Conservation (phyloP, 805 yeast species). For the Yamadazyma insecticola region DNA sequence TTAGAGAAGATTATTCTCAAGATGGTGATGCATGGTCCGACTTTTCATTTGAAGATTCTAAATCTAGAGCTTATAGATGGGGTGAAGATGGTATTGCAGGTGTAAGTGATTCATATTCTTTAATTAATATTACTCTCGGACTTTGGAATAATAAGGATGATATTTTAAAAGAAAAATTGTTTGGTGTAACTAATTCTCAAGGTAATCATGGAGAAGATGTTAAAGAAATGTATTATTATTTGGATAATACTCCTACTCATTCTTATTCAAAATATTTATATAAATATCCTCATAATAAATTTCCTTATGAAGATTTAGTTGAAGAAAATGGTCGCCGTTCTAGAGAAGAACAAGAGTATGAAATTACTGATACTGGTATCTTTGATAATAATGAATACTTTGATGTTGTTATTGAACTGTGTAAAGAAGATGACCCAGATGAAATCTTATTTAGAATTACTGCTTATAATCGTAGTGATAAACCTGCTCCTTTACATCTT, state of each 20-base stretch:
- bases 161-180: slow-evolving; percentile 77
- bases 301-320: slow-evolving; percentile 74
- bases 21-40: slow-evolving; percentile 89
- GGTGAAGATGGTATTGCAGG: slow-evolving; percentile 96
- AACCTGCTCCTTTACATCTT: slow-evolving; percentile 84
- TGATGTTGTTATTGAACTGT: slow-evolving; percentile 87
- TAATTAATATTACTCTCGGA: slow-evolving; percentile 72
- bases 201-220: slow-evolving; percentile 98
- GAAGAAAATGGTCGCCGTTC: slow-evolving; percentile 62
- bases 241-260: slow-evolving; percentile 91
- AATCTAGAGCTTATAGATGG: slow-evolving; percentile 83
- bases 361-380: slow-evolving; percentile 74
- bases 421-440: slow-evolving; percentile 78
- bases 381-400: slow-evolving; percentile 74
- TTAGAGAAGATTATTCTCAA: slow-evolving; percentile 80
- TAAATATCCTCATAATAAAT: slow-evolving; percentile 85
- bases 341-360: slow-evolving; percentile 71
- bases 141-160: slow-evolving; percentile 90
- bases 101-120: slow-evolving; percentile 76
- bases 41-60: slow-evolving; percentile 82
- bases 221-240: slow-evolving; percentile 76
- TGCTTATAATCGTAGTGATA: slow-evolving; percentile 77
- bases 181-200: slow-evolving; percentile 86
- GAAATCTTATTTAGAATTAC: slow-evolving; percentile 80
- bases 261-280: slow-evolving; percentile 87